Evolutionary conservation across 208 protist genomes (phyloP).

Genomic region (Trypanosoma melophagium): DNA sequence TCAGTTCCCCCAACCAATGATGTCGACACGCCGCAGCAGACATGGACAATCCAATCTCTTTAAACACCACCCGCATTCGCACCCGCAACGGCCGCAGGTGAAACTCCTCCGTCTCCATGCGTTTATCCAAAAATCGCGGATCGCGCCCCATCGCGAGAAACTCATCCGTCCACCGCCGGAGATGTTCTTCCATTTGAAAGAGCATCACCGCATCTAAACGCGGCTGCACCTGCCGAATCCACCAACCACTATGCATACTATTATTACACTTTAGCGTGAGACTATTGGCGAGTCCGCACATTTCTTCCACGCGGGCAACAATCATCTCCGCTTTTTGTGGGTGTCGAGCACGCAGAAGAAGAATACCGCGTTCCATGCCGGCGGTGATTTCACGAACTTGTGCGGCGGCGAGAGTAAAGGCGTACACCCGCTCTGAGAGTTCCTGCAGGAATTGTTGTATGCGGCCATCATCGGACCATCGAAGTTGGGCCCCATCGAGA

Average conservation of each 20-base stretch:
- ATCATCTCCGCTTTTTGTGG: constrained; percentile 61
- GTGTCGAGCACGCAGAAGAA: constrained; percentile 33
- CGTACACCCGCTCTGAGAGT: constrained; percentile 58
- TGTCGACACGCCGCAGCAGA: constrained; percentile 59
- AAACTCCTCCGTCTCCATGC: constrained; percentile 75
- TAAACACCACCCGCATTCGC: constrained; percentile 78
- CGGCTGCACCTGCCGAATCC: constrained; percentile 66
- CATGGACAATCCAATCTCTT: constrained; percentile 67
- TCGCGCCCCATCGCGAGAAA: constrained; percentile 81
- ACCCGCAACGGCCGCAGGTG: constrained; percentile 78
- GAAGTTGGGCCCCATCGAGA: constrained; percentile 50
- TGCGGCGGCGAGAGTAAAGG: constrained; percentile 54
- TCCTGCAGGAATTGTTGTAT: constrained; percentile 56
- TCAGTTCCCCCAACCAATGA: constrained; percentile 82
- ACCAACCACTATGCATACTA: constrained; percentile 43
- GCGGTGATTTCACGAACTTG: constrained; percentile 57
- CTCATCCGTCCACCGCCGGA: constrained; percentile 80
- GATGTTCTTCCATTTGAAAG: constrained; percentile 63
- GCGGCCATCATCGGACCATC: constrained; percentile 62
- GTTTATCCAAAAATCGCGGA: constrained; percentile 51
- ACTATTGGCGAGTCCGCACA: constrained; percentile 49
- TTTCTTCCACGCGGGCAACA: constrained; percentile 50
- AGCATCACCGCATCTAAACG: constrained; percentile 71
- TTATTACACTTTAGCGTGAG: constrained; percentile 61
- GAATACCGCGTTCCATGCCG: constrained; percentile 51